These are phyloP conservation scores for Acacia crassicarpa DNA, from an alignment of 306 rosid species.

Conservation along the genomic window DNA sequence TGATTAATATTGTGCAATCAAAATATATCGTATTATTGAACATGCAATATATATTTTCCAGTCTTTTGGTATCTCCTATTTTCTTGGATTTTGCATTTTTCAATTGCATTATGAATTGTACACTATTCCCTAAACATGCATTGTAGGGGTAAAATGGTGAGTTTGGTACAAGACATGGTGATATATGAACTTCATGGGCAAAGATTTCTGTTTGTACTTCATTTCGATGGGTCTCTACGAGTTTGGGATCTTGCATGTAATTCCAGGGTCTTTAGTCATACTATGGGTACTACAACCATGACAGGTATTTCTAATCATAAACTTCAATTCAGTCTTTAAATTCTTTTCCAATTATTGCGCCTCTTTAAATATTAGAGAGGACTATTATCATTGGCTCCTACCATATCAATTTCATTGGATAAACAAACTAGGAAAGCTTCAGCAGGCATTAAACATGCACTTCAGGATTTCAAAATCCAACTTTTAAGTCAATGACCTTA, in stretches of 20 bases:
- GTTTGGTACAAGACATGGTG: constrained; percentile 76
- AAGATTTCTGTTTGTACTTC: constrained; percentile 79
- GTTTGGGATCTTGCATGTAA: constrained; percentile 78
- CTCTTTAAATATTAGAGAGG: constrained; percentile 7
- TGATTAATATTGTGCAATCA: not conserved
- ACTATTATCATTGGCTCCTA: constrained; percentile 11
- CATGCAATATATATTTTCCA: not conserved
- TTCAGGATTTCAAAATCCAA: constrained; percentile 19
- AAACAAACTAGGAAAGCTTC: constrained; percentile 22
- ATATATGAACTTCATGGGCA: constrained; percentile 59
- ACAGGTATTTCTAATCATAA: constrained; percentile 54
- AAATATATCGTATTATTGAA: not conserved
- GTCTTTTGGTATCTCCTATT: constrained; percentile 14
- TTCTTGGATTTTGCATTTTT: constrained; percentile 16
- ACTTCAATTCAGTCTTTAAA: not conserved
- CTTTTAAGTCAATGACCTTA: too few species aligned
- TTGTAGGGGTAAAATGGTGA: constrained; percentile 75
- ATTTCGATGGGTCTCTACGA: constrained; percentile 72
- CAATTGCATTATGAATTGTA: constrained; percentile 18
- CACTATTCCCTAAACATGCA: constrained; percentile 24
- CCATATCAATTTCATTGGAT: constrained; percentile 15
- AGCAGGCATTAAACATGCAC: not conserved
- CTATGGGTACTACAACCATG: constrained; percentile 44
- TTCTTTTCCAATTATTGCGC: constrained; percentile 4
- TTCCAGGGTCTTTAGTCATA: constrained; percentile 62